phyloP scores from a whole-genome alignment of 1,284 basidiomycete genomes.

The Filobasidium uniguttulatum region DNA sequence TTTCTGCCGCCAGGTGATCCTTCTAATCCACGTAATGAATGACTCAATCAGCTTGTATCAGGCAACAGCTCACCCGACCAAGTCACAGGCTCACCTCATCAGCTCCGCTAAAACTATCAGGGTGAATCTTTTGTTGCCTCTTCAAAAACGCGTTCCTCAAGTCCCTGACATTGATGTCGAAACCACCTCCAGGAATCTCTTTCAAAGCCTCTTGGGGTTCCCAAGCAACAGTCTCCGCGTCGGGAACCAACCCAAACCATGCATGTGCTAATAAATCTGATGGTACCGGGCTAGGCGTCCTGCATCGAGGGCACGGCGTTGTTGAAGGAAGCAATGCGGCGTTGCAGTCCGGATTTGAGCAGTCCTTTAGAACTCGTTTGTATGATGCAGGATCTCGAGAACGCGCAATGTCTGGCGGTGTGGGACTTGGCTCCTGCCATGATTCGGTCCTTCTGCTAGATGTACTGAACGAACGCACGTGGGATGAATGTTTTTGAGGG shows the following conservation, averaged over 20 bases:
- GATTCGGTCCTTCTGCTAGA: no score
- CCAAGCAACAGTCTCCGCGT: slow-evolving; percentile 13
- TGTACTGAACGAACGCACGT: no score
- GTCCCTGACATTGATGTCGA: slow-evolving; percentile 24
- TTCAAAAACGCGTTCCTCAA: slow-evolving; percentile 25
- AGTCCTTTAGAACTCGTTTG: no score
- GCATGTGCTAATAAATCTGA: slow-evolving; percentile 27
- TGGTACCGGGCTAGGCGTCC: slow-evolving; percentile 25
- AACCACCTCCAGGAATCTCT: slow-evolving; percentile 25
- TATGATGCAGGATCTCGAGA: no score
- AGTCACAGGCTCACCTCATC: slow-evolving; percentile 13
- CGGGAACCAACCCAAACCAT: slow-evolving; percentile 22
- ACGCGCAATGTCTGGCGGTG: no score
- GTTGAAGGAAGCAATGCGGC: slow-evolving; percentile 20
- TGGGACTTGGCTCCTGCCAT: no score
- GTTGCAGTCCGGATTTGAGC: no score
- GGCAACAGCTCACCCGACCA: background rate
- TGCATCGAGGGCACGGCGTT: slow-evolving; percentile 31
- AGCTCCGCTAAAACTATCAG: slow-evolving; percentile 26
- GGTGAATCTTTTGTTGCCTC: slow-evolving; percentile 31
- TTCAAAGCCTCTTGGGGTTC: slow-evolving; percentile 11
- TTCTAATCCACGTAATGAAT: background rate
- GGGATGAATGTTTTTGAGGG: background rate
- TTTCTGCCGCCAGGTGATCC: slow-evolving; percentile 23
- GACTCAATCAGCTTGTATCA: background rate